Evolutionary conservation across 192 early-diverging fungal species (phyloP).

Genomic region (Coemansia sp.): DNA sequence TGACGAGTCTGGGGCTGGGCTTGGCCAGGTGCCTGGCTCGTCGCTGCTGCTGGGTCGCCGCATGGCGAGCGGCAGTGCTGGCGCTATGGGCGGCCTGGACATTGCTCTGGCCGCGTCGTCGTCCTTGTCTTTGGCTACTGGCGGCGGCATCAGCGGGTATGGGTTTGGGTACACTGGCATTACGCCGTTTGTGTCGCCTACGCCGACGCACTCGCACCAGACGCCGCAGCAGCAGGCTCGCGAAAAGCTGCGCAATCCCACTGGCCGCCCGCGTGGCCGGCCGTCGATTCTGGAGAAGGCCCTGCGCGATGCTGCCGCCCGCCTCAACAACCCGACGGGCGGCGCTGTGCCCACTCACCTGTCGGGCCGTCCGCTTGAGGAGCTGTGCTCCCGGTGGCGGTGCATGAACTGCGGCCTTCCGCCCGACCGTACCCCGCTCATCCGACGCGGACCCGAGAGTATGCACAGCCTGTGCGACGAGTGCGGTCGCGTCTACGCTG

Average conservation of each 20-base stretch:
- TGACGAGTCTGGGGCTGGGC: not conserved
- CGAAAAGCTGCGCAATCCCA: conserved; percentile 48
- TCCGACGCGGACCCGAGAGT: conserved; percentile 44
- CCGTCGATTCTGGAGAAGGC: conserved; percentile 51
- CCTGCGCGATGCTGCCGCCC: conserved; percentile 40
- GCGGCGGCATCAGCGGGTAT: not conserved
- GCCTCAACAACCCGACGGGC: conserved; percentile 7
- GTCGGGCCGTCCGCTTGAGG: conserved; percentile 37
- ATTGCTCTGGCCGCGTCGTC: not conserved
- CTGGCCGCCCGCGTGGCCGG: conserved; percentile 43
- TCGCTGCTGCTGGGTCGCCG: conserved; percentile 20
- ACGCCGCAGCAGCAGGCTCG: conserved; percentile 26
- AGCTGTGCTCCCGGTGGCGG: conserved; percentile 40
- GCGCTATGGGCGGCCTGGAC: conserved; percentile 5
- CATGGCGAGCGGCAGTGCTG: conserved; percentile 2
- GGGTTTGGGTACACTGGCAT: conserved; percentile 1
- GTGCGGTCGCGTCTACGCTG: conserved; percentile 28
- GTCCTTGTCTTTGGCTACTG: not conserved
- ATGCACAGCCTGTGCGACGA: conserved; percentile 51
- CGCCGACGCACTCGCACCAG: not conserved
- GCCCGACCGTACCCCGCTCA: conserved; percentile 44
- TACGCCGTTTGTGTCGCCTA: conserved; percentile 7
- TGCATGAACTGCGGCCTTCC: conserved; percentile 48
- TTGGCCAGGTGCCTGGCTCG: not conserved
- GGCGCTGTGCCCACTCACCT: conserved; percentile 36